Evolutionary conservation across 2,329 filamentous ascomycete species (phyloP).

Genomic region (Aplosporella prunicola): DNA sequence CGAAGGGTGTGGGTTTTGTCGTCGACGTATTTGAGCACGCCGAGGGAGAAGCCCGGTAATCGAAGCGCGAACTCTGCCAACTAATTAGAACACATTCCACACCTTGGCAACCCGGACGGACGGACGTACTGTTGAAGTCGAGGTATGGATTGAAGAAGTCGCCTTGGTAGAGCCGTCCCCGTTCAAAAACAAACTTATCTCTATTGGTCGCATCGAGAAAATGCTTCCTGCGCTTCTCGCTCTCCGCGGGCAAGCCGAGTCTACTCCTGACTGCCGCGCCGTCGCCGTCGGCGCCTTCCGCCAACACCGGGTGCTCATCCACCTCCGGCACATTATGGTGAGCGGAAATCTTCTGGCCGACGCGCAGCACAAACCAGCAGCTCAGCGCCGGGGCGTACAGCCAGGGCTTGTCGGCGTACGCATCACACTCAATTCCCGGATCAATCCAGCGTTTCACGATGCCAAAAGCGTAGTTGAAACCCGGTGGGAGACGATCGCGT

Average conservation of each 20-base stretch:
- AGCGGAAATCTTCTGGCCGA: conserved; percentile 18
- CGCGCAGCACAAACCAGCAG: conserved; percentile 24
- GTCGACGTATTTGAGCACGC: conserved; percentile 38
- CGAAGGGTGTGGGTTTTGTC: conserved; percentile 39
- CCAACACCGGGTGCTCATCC: conserved; percentile 18
- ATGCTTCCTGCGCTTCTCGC: conserved; percentile 36
- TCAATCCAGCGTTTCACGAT: conserved; percentile 28
- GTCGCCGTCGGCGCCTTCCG: conserved; percentile 32
- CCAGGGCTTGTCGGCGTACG: conserved; percentile 29
- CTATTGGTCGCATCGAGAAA: conserved; percentile 21
- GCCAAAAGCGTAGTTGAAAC: conserved; percentile 27
- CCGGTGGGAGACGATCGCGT: conserved; percentile 27
- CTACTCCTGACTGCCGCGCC: conserved; percentile 24
- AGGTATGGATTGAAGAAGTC: conserved; percentile 43
- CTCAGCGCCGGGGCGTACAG: conserved; percentile 28
- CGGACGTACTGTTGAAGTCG: conserved; percentile 31
- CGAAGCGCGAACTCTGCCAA: conserved; percentile 30
- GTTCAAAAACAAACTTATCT: conserved; percentile 33
- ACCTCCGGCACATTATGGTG: background rate
- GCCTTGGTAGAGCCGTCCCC: conserved; percentile 34
- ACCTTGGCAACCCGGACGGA: background rate
- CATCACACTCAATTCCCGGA: conserved; percentile 27
- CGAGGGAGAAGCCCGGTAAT: conserved; percentile 36
- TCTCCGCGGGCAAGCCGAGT: conserved; percentile 27
- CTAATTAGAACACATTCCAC: background rate